phyloP scores from a whole-genome alignment of 176 grass and related monocot genomes.

The Oryza glaberrima region DNA sequence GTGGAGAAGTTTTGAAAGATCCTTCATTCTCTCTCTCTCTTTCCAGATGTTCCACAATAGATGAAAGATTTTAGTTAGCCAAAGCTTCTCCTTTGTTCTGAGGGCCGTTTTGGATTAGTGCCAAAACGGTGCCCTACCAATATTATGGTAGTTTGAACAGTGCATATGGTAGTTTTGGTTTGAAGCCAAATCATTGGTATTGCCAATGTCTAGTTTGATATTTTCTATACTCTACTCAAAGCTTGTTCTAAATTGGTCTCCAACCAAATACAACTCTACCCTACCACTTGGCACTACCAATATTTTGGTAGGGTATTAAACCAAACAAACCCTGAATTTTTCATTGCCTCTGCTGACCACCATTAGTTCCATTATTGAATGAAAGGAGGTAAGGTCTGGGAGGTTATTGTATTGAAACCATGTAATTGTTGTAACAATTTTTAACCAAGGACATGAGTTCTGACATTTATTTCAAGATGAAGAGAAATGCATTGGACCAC shows the following conservation, averaged over 20 bases:
- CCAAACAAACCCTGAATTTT: neutral
- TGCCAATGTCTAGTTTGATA: too few species aligned
- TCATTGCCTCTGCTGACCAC: neutral
- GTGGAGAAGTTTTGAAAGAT: neutral
- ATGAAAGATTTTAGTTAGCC: neutral
- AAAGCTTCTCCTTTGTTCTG: neutral
- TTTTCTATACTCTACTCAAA: too few species aligned
- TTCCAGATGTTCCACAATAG: neutral
- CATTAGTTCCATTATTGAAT: neutral
- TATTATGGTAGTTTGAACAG: too few species aligned
- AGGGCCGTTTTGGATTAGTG: too few species aligned
- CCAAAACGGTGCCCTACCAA: too few species aligned
- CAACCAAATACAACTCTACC: too few species aligned
- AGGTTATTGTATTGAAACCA: neutral
- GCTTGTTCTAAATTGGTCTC: too few species aligned
- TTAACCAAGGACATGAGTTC: neutral
- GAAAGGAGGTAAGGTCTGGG: neutral
- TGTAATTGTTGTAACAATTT: neutral
- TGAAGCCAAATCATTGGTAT: too few species aligned
- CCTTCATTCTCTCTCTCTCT: neutral
- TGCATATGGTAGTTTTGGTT: too few species aligned
- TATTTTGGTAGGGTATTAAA: too few species aligned
- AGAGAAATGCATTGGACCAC: neutral
- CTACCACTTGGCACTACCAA: too few species aligned
- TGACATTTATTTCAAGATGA: neutral